Base-by-base conservation (phyloP, 805 yeast genomes). In the Nakazawaea holstii region DNA sequence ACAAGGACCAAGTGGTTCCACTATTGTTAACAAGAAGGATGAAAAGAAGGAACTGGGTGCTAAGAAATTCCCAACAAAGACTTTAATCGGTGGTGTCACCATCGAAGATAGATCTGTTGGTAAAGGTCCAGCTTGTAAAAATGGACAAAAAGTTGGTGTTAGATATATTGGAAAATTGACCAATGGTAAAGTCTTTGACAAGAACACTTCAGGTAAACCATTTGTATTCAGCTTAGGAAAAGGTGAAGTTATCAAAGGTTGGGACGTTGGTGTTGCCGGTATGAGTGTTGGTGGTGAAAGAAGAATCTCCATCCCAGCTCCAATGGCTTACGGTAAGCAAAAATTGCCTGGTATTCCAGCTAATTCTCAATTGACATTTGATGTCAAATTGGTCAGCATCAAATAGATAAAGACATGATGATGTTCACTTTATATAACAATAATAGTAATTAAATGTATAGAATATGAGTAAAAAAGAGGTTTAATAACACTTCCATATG, bases 261-360 rank as follows among this genome's bases (percentile, higher is more conserved):
- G 96, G 88, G 99, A 94, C 66, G 79, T 92, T 62, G 99, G 99
- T 77, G 94, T 94, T 60, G 90, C 92, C 50, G 98, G 98, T 66
- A 91, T 94, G 97, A 82, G 95, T 49, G 95, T 88, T 64, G 97
- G 97, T 62, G 98, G 98, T 65, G 99, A 94, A 79, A 91, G 99
- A 79, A 84, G 98, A 75, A 89, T 94, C 57, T 79, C 89, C 52
- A 89, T 94, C 57, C 99, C 99, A 59, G 84, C 99, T 46, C 80
- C 91, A 61, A 87, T 87, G 82, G 99, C 97, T 49, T 94, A 94
- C 72, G 99, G 99, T 56, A 85, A 85, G 61, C 84, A 87, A 73
- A 80, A 87, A 55, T 77, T 94, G 55, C 99, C 99, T 58, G 99
- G 98, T 53, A 88, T 94, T 59, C 99, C 99, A 62, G 87, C 96